Conservation (phyloP, 192 early-diverging fungal genomes). For the Backusella macrospora region DNA sequence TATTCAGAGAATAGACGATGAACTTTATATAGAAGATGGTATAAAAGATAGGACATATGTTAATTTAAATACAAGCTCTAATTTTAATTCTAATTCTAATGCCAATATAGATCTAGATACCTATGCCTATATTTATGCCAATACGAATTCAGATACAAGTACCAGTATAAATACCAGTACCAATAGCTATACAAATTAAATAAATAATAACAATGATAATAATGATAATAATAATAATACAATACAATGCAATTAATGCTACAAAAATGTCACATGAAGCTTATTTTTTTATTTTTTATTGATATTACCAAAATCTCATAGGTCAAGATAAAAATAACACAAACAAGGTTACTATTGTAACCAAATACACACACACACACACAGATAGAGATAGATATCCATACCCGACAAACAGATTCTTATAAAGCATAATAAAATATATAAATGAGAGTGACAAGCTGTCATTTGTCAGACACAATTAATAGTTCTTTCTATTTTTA, state of each 20-base stretch:
- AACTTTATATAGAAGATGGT: not conserved
- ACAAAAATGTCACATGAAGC: too few relatives aligned
- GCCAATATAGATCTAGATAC: too few relatives aligned
- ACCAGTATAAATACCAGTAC: too few relatives aligned
- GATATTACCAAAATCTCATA: not conserved
- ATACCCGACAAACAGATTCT: not conserved
- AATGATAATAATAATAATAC: too few relatives aligned
- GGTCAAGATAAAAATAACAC: not conserved
- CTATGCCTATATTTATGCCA: too few relatives aligned
- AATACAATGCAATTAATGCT: too few relatives aligned
- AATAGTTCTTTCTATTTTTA: constrained; percentile 6
- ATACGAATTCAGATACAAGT: too few relatives aligned
- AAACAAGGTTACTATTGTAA: not conserved
- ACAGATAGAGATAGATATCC: not conserved
- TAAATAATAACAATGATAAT: too few relatives aligned
- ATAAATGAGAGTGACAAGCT: constrained; percentile 10
- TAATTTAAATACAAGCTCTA: not conserved
- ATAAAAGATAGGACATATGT: not conserved
- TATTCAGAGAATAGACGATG: not conserved
- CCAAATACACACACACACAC: not conserved
- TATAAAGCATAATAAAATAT: not conserved
- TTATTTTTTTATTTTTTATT: too few relatives aligned
- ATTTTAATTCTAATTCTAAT: not conserved
- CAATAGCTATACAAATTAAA: too few relatives aligned
- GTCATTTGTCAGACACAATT: constrained; percentile 13